Conservation (phyloP, 2,329 filamentous ascomycete species). For the Phialocephala sp. region DNA sequence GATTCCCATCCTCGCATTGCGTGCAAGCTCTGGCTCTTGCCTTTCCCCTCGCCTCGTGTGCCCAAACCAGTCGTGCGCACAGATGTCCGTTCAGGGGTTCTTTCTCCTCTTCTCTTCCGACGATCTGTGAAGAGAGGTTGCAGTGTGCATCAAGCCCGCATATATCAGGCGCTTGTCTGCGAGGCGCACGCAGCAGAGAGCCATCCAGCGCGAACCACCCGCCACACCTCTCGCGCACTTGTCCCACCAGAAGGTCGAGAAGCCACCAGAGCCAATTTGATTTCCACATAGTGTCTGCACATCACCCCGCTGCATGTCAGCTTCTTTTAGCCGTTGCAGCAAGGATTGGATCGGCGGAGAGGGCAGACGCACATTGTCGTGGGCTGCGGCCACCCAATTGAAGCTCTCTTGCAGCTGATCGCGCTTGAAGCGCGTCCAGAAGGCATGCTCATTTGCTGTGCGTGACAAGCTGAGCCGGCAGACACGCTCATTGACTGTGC, state of each 20-base stretch:
- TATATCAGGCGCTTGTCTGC: slow-evolving; percentile 14
- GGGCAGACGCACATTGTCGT: slow-evolving; percentile 21
- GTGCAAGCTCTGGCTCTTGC: slow-evolving; percentile 9
- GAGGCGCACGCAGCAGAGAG: slow-evolving; percentile 8
- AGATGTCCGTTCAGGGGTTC: slow-evolving; percentile 17
- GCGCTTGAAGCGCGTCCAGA: slow-evolving; percentile 27
- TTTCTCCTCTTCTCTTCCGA: slow-evolving; percentile 12
- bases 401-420: slow-evolving; percentile 18
- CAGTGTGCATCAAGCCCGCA: slow-evolving; percentile 7
- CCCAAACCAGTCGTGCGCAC: slow-evolving; percentile 10
- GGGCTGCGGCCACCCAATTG: slow-evolving; percentile 25
- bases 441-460: slow-evolving; percentile 16
- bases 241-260: too few relatives aligned
- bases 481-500: neutral
- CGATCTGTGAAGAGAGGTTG: slow-evolving; percentile 5
- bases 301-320: slow-evolving; percentile 15
- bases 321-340: slow-evolving; percentile 11
- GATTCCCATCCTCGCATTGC: neutral
- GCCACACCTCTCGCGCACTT: slow-evolving; percentile 9
- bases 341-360: slow-evolving; percentile 10
- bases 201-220: neutral
- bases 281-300: neutral
- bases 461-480: slow-evolving; percentile 10
- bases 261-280: neutral
- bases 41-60: slow-evolving; percentile 6